Evolutionary conservation across 2,329 filamentous ascomycete genomes (phyloP).

Genomic region (Juglanconis sp.): DNA sequence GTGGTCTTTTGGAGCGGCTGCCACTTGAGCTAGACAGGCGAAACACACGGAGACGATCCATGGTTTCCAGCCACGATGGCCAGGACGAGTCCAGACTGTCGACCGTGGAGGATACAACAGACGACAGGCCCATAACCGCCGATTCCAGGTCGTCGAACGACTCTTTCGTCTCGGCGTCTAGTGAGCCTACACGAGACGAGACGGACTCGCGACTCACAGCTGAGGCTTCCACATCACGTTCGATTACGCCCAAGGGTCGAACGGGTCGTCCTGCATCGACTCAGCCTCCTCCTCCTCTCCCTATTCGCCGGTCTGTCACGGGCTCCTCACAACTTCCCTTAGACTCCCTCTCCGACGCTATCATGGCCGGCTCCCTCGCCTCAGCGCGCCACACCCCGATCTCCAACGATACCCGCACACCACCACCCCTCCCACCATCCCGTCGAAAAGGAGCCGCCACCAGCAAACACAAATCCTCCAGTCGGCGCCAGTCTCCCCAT

Average conservation of each 20-base stretch:
- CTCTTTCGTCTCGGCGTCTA: conserved; percentile 40
- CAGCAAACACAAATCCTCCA: conserved; percentile 30
- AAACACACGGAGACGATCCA: background rate
- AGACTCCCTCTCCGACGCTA: conserved; percentile 68
- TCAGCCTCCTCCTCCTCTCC: conserved; percentile 11
- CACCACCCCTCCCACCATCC: conserved; percentile 34
- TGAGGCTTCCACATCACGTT: conserved; percentile 1
- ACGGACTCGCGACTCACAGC: conserved; percentile 3
- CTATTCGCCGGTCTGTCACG: conserved; percentile 16
- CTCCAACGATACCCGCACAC: conserved; percentile 28
- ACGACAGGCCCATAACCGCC: conserved; percentile 19
- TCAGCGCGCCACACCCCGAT: conserved; percentile 50
- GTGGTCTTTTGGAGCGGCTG: background rate
- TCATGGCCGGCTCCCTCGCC: conserved; percentile 71
- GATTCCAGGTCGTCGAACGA: conserved; percentile 41
- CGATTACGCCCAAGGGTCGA: conserved; percentile 20
- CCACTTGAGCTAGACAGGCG: background rate
- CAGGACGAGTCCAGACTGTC: conserved; percentile 4
- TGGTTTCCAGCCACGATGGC: conserved; percentile 5
- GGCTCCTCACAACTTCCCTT: conserved; percentile 41
- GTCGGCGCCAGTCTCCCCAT: conserved; percentile 43
- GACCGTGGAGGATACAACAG: background rate
- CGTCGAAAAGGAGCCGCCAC: conserved; percentile 24
- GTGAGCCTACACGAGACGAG: conserved; percentile 17
- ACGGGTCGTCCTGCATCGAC: conserved; percentile 12